Conservation (phyloP, 2,329 filamentous ascomycete species). For the Zymoseptoria brevis region DNA sequence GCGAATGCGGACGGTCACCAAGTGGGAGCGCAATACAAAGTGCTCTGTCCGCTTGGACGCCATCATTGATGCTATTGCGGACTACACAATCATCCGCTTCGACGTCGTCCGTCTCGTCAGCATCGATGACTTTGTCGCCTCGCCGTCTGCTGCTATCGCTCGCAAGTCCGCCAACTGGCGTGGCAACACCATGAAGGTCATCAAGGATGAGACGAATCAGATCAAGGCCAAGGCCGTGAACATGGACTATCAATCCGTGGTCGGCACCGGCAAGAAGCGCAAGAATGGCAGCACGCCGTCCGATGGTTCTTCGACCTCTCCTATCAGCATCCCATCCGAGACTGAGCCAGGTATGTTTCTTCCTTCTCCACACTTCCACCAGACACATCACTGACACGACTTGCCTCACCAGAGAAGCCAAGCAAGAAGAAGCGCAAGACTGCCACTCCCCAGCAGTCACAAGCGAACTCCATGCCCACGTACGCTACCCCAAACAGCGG, state of each 20-base stretch:
- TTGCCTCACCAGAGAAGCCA: not conserved
- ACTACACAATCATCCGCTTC: constrained; percentile 13
- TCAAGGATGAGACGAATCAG: constrained; percentile 5
- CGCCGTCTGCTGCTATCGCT: constrained; percentile 6
- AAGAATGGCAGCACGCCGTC: not conserved
- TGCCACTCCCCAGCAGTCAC: not conserved
- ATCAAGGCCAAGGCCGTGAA: constrained; percentile 3
- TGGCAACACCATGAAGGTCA: constrained; percentile 10
- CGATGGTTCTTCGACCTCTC: not conserved
- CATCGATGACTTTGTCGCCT: constrained; percentile 11
- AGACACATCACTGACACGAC: not conserved
- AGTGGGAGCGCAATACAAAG: constrained; percentile 4
- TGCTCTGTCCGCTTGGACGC: constrained; percentile 10
- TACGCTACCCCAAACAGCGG: not conserved
- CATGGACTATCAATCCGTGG: constrained; percentile 3
- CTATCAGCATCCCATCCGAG: not conserved
- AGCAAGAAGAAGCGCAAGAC: not conserved
- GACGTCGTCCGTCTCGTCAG: constrained; percentile 12
- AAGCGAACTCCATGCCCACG: not conserved
- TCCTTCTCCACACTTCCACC: not conserved
- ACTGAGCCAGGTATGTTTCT: not conserved
- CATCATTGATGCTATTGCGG: constrained; percentile 5
- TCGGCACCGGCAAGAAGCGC: constrained; percentile 8
- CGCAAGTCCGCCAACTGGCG: constrained; percentile 15
- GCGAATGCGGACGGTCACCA: not conserved